These are phyloP conservation scores for Penicillium waksmanii DNA, from an alignment of 495 filamentous ascomycete species.

Conservation along the genomic window DNA sequence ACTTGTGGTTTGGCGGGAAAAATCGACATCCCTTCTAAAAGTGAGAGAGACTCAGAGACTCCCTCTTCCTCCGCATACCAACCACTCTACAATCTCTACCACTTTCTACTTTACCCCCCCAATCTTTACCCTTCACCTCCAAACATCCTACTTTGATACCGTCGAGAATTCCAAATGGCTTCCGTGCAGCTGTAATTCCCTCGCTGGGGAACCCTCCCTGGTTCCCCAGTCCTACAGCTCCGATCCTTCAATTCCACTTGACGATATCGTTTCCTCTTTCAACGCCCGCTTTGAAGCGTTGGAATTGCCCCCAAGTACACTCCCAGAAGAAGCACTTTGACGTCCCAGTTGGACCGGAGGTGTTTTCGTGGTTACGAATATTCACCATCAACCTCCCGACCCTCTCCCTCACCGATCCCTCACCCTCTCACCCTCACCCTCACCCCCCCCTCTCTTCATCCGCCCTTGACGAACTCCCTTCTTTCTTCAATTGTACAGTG, in stretches of 20 bases:
- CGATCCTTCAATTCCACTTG: conserved; percentile 71
- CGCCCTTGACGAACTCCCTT: conserved; percentile 9
- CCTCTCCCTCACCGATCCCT: background rate
- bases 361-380: conserved; percentile 38
- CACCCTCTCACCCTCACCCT: conserved; percentile 9
- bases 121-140: conserved; percentile 27
- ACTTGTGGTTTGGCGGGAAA: conserved; percentile 34
- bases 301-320: conserved; percentile 53
- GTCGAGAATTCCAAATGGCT: conserved; percentile 82
- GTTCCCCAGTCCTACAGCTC: conserved; percentile 81
- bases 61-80: conserved; percentile 36
- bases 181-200: conserved; percentile 93
- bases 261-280: conserved; percentile 72
- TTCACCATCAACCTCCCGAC: conserved; percentile 21
- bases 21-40: conserved; percentile 29
- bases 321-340: conserved; percentile 46
- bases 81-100: too few species aligned
- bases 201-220: conserved; percentile 72
- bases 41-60: conserved; percentile 24
- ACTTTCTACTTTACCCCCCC: background rate
- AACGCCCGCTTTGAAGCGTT: conserved; percentile 49
- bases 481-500: background rate
- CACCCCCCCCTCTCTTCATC: conserved; percentile 11
- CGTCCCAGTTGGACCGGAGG: conserved; percentile 44
- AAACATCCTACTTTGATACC: conserved; percentile 56